Evolutionary conservation across 2,329 filamentous ascomycete genomes (phyloP), one percentile per base, ranked within the genome.

Genomic region (Xylaria sp.): DNA sequence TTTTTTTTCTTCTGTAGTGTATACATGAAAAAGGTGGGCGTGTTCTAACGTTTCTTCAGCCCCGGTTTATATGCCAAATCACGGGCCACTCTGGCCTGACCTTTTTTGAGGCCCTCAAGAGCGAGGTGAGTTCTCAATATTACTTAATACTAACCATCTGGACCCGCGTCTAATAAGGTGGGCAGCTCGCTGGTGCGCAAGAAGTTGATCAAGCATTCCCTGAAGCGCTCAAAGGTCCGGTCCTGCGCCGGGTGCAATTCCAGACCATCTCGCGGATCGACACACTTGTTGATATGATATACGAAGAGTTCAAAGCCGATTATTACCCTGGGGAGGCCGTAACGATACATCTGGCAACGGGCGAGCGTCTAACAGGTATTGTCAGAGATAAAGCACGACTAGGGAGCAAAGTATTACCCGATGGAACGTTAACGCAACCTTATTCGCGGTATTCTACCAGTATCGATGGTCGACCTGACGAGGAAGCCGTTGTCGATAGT

Each of bases 151-250:
- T 2, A 37, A 23, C 40, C 17, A 40, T 43, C 19, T 21, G 57
- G n/a, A 28, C 15, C 42, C 33, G 42, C 49, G 19, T 67, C 71
- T 74, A 71, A 73, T 54, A 38, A 40, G 55, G 56, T 46, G 38
- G 63, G 56, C 67, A 93, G 90, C 85, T 87, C 71, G 86, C 89
- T 68, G 93, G 93, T 68, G 93, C 92, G 50, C 88, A 89, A 76
- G 92, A 96, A 77, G 92, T 98, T 62, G 93, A 98, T 70, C 92
- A 90, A 74, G 87, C 91, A 38, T 98, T 99, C 70, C 95, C 95
- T 17, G 93, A 97, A 76, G 87, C 92, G 38, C 83, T 99, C 64
- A 96, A 96, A 74, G 92, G 92, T 50, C 95, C 94, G 11, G 92
- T 99, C 52, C 81, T 99, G 68, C 90, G 92, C 66, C 91, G 90